Evolutionary conservation across 768 basidiomycete species (phyloP).

Genomic region (Tylopilus sp.): DNA sequence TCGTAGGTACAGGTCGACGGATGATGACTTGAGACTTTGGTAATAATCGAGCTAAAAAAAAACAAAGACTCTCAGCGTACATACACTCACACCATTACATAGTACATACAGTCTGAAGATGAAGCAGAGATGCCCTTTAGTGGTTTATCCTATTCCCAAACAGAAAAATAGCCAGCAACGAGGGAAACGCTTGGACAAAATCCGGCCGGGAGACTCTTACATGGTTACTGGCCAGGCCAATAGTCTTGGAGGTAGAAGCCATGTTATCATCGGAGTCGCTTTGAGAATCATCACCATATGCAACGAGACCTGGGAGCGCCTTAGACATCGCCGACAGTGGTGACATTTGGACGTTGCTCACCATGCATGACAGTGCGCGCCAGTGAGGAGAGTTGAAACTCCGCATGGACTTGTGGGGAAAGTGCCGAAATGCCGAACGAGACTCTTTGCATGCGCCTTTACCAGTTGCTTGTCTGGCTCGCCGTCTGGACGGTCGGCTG

Average conservation of each 20-base stretch:
- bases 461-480: constrained; percentile 34
- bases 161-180: constrained; percentile 58
- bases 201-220: constrained; percentile 55
- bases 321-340: constrained; percentile 3
- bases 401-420: constrained; percentile 7
- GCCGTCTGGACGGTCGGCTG: constrained; percentile 33
- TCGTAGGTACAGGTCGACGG: constrained; percentile 45
- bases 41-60: constrained; percentile 36
- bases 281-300: constrained; percentile 62
- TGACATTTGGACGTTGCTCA: constrained; percentile 15
- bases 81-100: neutral
- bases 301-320: constrained; percentile 47
- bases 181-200: constrained; percentile 53
- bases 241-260: constrained; percentile 28
- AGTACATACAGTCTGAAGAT: constrained; percentile 29
- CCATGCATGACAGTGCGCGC: constrained; percentile 26
- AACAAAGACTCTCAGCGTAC: neutral
- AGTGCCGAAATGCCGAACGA: constrained; percentile 28
- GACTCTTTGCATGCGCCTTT: constrained; percentile 23
- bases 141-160: constrained; percentile 61
- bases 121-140: constrained; percentile 33
- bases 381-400: constrained; percentile 19
- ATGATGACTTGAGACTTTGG: constrained; percentile 60
- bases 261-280: constrained; percentile 51
- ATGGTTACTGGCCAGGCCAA: constrained; percentile 35